Evolutionary conservation across 169 alveolate species (phyloP).

Genomic region (Babesia ovata): DNA sequence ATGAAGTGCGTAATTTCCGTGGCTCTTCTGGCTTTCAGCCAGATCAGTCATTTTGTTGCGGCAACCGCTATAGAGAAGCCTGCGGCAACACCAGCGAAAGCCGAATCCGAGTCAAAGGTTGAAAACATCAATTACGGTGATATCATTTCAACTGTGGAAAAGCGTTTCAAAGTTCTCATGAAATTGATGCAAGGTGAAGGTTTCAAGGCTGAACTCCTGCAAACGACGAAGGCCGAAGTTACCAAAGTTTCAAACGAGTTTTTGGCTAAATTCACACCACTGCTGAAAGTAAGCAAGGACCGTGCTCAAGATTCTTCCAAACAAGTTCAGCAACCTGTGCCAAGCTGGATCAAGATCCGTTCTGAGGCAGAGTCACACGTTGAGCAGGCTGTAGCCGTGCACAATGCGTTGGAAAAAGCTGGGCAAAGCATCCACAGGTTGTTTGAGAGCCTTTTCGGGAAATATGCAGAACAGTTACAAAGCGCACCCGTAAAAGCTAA

Average conservation of each 20-base stretch:
- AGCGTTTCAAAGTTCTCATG: neutral
- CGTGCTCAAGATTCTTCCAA: too few species aligned
- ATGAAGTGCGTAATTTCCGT: neutral
- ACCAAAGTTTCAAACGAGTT: too few species aligned
- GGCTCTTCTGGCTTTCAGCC: neutral
- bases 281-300: too few species aligned
- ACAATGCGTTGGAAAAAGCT: too few species aligned
- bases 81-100: neutral
- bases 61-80: neutral
- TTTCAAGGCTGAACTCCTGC: neutral
- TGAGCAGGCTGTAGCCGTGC: neutral
- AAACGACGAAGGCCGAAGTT: too few species aligned
- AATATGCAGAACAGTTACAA: neutral
- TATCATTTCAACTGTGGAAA: neutral
- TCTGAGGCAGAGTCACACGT: too few species aligned
- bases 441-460: neutral
- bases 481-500: neutral
- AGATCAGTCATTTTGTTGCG: neutral
- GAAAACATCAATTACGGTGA: neutral
- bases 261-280: too few species aligned
- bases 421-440: neutral
- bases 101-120: neutral
- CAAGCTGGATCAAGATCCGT: too few species aligned
- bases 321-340: too few species aligned
- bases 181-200: neutral